Evolutionary conservation across 2,329 filamentous ascomycete genomes (phyloP).

Genomic region (Conoideocrella luteorostrata): DNA sequence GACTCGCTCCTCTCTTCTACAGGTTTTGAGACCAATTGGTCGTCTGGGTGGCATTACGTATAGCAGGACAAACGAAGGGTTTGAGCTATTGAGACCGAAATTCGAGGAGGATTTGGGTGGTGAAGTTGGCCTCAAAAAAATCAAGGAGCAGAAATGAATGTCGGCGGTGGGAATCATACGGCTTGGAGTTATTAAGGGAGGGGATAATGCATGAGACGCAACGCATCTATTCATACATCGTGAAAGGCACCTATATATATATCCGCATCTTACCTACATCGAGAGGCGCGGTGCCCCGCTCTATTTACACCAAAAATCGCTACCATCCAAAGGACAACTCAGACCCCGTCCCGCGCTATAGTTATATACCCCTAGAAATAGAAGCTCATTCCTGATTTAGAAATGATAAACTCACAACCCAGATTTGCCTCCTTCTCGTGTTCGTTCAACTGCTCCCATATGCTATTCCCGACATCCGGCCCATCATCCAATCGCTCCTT

Average conservation of each 20-base stretch:
- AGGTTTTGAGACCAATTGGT: constrained; percentile 68
- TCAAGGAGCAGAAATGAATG: background rate
- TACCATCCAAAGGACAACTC: too few species aligned
- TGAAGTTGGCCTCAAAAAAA: constrained; percentile 48
- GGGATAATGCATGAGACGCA: too few species aligned
- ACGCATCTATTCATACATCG: constrained; percentile 8
- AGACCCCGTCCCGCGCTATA: too few species aligned
- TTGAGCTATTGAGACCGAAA: constrained; percentile 64
- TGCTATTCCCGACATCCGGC: constrained; percentile 55
- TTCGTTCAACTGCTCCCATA: constrained; percentile 61
- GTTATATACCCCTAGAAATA: constrained; percentile 35
- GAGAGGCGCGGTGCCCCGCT: too few species aligned
- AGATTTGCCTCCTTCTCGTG: constrained; percentile 59
- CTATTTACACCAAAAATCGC: too few species aligned
- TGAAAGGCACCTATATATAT: too few species aligned
- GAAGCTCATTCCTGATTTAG: constrained; percentile 56
- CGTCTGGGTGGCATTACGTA: constrained; percentile 86
- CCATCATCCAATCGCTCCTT: constrained; percentile 80
- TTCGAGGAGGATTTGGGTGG: constrained; percentile 47
- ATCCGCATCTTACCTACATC: too few species aligned
- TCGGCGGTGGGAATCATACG: too few species aligned
- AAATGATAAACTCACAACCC: constrained; percentile 75
- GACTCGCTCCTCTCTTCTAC: too few species aligned
- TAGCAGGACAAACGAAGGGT: constrained; percentile 58
- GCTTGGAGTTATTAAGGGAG: too few species aligned